Conservation (phyloP, 805 yeast genomes). For the Saccharomycopsis microspora region DNA sequence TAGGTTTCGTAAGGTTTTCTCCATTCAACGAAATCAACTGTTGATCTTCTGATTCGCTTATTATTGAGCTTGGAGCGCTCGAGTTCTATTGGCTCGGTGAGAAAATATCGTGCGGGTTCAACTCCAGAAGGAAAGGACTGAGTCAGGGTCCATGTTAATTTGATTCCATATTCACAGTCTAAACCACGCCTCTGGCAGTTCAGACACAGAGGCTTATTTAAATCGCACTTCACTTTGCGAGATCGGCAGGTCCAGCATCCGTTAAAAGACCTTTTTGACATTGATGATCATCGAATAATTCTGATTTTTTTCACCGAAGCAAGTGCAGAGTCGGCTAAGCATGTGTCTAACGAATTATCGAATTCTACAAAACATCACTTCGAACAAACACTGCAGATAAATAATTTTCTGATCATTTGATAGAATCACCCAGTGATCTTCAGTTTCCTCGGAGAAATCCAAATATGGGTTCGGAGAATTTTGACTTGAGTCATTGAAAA, state of each 20-base stretch:
- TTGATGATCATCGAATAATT: not conserved
- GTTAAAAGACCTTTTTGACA: constrained; percentile 37
- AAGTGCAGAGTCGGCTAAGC: not conserved
- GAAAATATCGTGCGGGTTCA: not conserved
- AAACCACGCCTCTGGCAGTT: not conserved
- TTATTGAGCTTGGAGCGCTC: not conserved
- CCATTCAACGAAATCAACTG: constrained; percentile 2
- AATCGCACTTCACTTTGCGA: constrained; percentile 71
- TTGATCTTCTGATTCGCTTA: not conserved
- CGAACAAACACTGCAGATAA: no score
- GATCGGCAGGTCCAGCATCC: constrained; percentile 86
- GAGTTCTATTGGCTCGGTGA: not conserved
- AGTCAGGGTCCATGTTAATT: not conserved
- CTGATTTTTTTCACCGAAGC: not conserved
- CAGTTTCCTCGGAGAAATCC: no score
- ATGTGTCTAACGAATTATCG: not conserved
- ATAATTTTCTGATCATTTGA: no score
- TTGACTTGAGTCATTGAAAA: no score
- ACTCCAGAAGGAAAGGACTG: not conserved
- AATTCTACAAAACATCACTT: not conserved
- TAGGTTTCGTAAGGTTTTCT: not conserved
- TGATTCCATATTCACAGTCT: not conserved
- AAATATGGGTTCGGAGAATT: no score
- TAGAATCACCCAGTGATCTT: no score
- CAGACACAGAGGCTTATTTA: not conserved